A percentile compares a stretch with the other conserved stretches of the same genome.
Conservation (phyloP, 495 filamentous ascomycete genomes). For the Aspergillus incahuasiensis region DNA sequence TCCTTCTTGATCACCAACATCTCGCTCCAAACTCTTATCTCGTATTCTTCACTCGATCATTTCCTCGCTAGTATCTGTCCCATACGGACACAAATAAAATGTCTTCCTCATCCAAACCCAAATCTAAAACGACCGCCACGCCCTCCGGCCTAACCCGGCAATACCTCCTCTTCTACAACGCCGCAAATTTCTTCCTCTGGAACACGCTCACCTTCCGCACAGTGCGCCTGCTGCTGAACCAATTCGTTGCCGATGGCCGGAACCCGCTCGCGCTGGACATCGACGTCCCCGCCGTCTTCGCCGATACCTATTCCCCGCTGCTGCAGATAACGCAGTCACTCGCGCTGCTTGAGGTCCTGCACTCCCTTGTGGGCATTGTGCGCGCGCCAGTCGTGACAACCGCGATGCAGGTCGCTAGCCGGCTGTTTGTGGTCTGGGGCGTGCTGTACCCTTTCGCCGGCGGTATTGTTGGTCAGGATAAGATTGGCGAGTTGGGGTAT, state of each 20-base stretch:
- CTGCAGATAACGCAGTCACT: constrained; percentile 76
- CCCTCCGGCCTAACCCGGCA: constrained; percentile 22
- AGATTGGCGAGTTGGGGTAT: constrained; percentile 40
- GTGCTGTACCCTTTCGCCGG: constrained; percentile 64
- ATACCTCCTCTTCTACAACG: constrained; percentile 84
- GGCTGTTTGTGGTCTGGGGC: constrained; percentile 81
- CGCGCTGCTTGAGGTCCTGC: constrained; percentile 76
- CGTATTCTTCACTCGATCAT: no score
- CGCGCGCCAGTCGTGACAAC: constrained; percentile 82
- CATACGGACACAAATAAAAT: no score
- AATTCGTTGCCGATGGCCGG: constrained; percentile 11
- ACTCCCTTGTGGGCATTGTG: constrained; percentile 70
- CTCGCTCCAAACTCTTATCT: neutral
- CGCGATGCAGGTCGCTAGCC: constrained; percentile 77
- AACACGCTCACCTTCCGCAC: constrained; percentile 59
- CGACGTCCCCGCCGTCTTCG: constrained; percentile 48
- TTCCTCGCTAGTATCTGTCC: no score
- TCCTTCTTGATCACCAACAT: neutral
- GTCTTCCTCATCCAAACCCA: neutral
- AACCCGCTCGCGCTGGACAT: constrained; percentile 13
- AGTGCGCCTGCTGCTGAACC: constrained; percentile 37
- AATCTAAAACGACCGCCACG: constrained; percentile 3
- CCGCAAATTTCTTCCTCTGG: constrained; percentile 71
- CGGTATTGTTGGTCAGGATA: constrained; percentile 28
- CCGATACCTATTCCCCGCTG: constrained; percentile 57